Conservation (phyloP, 176 grass and related monocot species). For the Phyllostachys edulis region DNA sequence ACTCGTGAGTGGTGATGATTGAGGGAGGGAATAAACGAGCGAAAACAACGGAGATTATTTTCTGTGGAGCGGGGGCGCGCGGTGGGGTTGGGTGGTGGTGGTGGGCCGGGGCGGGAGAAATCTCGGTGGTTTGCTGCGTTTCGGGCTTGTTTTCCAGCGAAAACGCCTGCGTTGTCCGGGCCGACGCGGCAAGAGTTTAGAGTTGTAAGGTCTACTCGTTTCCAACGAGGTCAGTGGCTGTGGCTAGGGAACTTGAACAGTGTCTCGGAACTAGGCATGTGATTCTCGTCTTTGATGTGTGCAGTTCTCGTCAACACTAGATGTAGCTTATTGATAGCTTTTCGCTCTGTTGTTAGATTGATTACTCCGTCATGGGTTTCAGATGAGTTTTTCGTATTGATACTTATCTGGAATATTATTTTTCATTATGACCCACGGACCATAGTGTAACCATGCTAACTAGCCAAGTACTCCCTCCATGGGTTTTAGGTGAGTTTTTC, state of each 20-base stretch:
- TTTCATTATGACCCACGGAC: too few species aligned
- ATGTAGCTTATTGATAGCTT: too few species aligned
- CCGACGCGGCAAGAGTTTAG: not conserved
- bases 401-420: too few species aligned
- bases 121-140: not conserved
- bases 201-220: not conserved
- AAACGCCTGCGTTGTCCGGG: not conserved
- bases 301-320: too few species aligned
- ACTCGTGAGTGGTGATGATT: conserved; percentile 10
- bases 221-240: not conserved
- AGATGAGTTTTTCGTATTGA: too few species aligned
- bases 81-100: conserved; percentile 30
- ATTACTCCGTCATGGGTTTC: too few species aligned
- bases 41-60: conserved; percentile 28
- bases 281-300: not conserved
- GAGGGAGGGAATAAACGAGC: not conserved
- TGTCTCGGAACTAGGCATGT: not conserved
- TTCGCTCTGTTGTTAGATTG: too few species aligned
- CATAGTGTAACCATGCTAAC: too few species aligned
- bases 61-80: conserved; percentile 25
- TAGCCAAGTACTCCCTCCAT: too few species aligned
- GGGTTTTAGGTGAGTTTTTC: too few species aligned
- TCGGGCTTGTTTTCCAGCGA: not conserved
- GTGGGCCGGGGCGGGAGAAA: not conserved
- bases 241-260: not conserved